These are phyloP conservation scores for Fremontodendron californicum DNA, from an alignment of 345 rosid genomes.

Conservation along the genomic window DNA sequence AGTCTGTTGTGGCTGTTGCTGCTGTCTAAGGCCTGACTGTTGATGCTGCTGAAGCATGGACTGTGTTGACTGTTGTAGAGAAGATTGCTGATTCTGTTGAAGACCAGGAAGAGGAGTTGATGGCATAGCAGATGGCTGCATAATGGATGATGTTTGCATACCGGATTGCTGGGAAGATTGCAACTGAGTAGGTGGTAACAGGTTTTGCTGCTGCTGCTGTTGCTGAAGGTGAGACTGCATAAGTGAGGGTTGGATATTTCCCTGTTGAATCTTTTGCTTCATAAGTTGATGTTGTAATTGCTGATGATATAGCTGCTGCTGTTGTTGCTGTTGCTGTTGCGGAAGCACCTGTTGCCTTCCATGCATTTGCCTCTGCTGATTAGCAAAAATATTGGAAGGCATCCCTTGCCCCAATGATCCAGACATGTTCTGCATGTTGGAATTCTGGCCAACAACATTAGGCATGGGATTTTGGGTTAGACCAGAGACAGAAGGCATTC, in stretches of 20 bases:
- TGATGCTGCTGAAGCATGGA: slow-evolving; percentile 77
- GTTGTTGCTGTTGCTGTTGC: slow-evolving; percentile 58
- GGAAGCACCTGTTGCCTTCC: slow-evolving; percentile 54
- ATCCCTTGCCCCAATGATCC: slow-evolving; percentile 48
- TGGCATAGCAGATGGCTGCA: slow-evolving; percentile 58
- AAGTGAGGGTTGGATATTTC: slow-evolving; percentile 52
- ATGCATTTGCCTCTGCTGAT: too few relatives aligned
- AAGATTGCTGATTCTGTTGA: slow-evolving; percentile 70
- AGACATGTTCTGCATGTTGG: slow-evolving; percentile 47
- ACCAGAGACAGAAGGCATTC: slow-evolving; percentile 41
- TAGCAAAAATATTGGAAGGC: slow-evolving; percentile 41
- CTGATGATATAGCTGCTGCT: slow-evolving; percentile 53
- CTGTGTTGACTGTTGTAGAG: slow-evolving; percentile 66
- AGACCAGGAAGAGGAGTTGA: slow-evolving; percentile 51
- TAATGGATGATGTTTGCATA: slow-evolving; percentile 29
- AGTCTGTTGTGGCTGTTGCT: slow-evolving; percentile 61
- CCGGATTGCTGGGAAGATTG: slow-evolving; percentile 7
- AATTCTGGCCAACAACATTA: slow-evolving; percentile 37
- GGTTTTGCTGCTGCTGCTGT: neutral
- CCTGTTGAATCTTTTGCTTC: slow-evolving; percentile 66
- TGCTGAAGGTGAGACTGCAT: slow-evolving; percentile 57
- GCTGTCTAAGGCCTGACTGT: slow-evolving; percentile 61
- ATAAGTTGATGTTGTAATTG: slow-evolving; percentile 59
- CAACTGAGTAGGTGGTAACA: slow-evolving; percentile 55
- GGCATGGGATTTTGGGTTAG: slow-evolving; percentile 39